Base-by-base conservation (phyloP, 1,139 yeast genomes). In the Pichia sp. region DNA sequence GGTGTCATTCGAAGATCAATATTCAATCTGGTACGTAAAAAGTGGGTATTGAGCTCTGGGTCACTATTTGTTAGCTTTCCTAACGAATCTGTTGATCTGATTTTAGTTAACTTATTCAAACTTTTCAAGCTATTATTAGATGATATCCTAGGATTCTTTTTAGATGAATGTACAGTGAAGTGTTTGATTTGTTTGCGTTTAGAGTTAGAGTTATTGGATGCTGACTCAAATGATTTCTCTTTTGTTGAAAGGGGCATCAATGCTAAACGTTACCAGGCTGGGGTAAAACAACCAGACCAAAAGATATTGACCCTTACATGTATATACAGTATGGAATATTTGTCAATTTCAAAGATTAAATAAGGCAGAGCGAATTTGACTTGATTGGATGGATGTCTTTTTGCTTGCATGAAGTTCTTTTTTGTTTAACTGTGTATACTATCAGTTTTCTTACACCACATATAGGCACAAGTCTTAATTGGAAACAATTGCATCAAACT, bases 161-260 rank as follows among this genome's bases (percentile, higher is more conserved):
- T 44, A 7, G 45, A 32, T 9, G 40, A 42, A 3, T 65, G 64
- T 3, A 66, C 67, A 0, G 66, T 54, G 48, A 63, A 63, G 47
- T 58, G 60, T 52, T 62, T 63, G 22, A 55, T 54, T 12, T 54
- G 47, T 43, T 61, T 60, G 49, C 60, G 60, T 42, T 56, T 57
- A 8, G 40, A 3, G 3, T n/a, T 13, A 8, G 26, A 3, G 22
- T 16, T 35, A n/a, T 12, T 27, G 39, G 42, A 15, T n/a, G 12
- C 7, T 24, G 13, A 4, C n/a, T 8, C 9, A 23, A 9, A 23
- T 23, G 12, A 6, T 12, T 13, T 36, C 9, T 35, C 38, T 22
- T 18, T 23, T n/a, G 12, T 18, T 23, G 27, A 36, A 18, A 36
- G 9, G 13, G 39, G 27, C 39, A 36, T 36, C 16, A 34, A n/a